A percentile compares a stretch with the other conserved stretches of the same genome.
These are phyloP conservation scores for Mesembryanthemum crystallinum DNA, from an alignment of 148 eudicot genomes.

Conservation along the genomic window DNA sequence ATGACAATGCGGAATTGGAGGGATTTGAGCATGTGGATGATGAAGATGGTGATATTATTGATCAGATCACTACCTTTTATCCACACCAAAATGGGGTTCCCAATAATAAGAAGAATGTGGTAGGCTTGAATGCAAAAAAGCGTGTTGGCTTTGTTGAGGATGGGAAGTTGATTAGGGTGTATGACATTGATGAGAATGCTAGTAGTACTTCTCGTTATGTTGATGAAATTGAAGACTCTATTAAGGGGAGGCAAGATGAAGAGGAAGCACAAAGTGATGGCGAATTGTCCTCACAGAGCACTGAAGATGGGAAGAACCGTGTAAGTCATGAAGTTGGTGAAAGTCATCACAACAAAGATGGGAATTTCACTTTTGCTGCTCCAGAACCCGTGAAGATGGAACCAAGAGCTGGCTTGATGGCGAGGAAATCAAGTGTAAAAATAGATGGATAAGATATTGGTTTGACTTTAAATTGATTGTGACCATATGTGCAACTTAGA, in stretches of 20 bases:
- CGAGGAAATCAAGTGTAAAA: constrained; percentile 35
- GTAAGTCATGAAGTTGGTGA: constrained; percentile 24
- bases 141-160: constrained; percentile 64
- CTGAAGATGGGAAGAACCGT: constrained; percentile 39
- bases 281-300: constrained; percentile 37
- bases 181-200: constrained; percentile 37
- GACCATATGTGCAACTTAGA: not conserved
- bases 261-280: constrained; percentile 38
- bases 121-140: constrained; percentile 38
- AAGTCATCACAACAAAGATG: constrained; percentile 30
- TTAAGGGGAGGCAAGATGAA: constrained; percentile 40
- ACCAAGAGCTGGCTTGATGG: constrained; percentile 37
- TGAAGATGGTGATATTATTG: constrained; percentile 25
- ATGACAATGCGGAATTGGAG: constrained; percentile 29
- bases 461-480: constrained; percentile 10
- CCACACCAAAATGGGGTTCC: constrained; percentile 27
- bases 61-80: constrained; percentile 25
- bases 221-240: constrained; percentile 42
- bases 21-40: constrained; percentile 30
- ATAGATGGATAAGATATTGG: constrained; percentile 19
- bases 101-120: constrained; percentile 25
- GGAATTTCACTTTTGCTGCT: constrained; percentile 44
- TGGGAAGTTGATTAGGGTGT: constrained; percentile 45
- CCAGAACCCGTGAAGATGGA: constrained; percentile 59
- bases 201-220: constrained; percentile 29